Conservation (phyloP, 306 rosid genomes). For the Vigna angularis region DNA sequence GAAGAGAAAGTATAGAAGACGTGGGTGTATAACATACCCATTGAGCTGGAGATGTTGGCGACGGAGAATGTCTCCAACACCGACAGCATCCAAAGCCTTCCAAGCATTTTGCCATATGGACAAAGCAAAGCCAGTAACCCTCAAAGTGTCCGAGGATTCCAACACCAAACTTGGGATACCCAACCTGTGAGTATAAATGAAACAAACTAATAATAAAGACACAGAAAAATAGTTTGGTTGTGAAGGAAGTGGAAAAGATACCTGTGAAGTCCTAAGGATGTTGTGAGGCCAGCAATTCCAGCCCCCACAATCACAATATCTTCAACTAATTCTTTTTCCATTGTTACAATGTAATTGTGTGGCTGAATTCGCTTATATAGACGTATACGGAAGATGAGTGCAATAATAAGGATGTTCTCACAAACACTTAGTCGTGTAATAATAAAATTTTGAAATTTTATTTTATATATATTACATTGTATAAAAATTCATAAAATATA, state of each 20-base stretch:
- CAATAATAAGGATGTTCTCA: too few relatives aligned
- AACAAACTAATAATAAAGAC: too few relatives aligned
- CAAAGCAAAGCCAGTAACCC: slow-evolving; percentile 71
- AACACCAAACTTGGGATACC: slow-evolving; percentile 73
- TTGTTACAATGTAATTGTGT: too few relatives aligned
- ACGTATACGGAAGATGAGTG: too few relatives aligned
- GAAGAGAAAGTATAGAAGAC: neutral
- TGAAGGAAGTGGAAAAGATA: too few relatives aligned
- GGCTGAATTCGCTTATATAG: too few relatives aligned
- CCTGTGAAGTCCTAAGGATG: slow-evolving; percentile 62
- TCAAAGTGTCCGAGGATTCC: slow-evolving; percentile 68
- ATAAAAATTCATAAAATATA: too few relatives aligned
- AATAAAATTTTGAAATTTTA: too few relatives aligned
- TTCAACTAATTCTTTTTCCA: neutral
- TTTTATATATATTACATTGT: too few relatives aligned
- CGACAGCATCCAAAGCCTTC: slow-evolving; percentile 82
- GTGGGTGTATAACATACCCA: slow-evolving; percentile 52
- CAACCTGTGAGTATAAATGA: slow-evolving; percentile 41
- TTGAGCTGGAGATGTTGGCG: slow-evolving; percentile 49
- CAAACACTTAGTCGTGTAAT: too few relatives aligned
- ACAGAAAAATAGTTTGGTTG: too few relatives aligned
- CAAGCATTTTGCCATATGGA: slow-evolving; percentile 74
- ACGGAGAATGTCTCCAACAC: slow-evolving; percentile 62
- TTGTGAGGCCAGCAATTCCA: slow-evolving; percentile 80
- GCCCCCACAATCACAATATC: slow-evolving; percentile 85